Base-by-base conservation (phyloP, 192 early-diverging fungal genomes). In the Backusella liffmaniae region DNA sequence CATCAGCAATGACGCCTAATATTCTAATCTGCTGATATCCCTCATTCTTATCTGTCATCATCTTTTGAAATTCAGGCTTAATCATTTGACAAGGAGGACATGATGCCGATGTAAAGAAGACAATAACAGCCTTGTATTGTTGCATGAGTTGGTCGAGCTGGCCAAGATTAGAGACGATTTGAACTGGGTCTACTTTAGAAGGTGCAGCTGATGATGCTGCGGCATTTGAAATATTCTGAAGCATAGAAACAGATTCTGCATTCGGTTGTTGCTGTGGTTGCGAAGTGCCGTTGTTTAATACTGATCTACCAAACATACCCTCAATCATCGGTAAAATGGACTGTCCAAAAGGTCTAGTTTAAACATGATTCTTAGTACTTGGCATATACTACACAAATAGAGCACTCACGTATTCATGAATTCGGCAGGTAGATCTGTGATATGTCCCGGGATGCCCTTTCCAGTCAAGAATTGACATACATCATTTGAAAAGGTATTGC, bases 381-480 rank as follows among this genome's bases (percentile, higher is more conserved):
- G 21, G 21, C 2, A 53, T n/a, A 5, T 8, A 32, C 2, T 26
- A 23, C 29, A 41, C 13, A 13, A 75, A 49, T n/a, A 9, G 15
- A 68, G 6, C 15, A 49, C 81, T 72, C 80, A 84, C 77, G 91
- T 92, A 67, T 78, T 83, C 68, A 92, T 68, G 62, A 89, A 89
- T 66, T 91, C 92, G 7, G 86, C 86, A 6, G 94, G 93, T 39
- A 97, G 77, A 21, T 86, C 87, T 10, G 88, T 92, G 39, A 97
- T 97, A 49, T 92, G 84, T 26, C 69, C 59, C 3, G 96, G 96
- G 73, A 97, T 97, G 3, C 79, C 75, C 72, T 82, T 79, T 26
- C 94, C 96, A 0, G 91, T 91, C 37, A 97, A 85, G 74, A 96
- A 95, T 66, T 94, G 86, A 76, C 94, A 94, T 0, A 95, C 80